phyloP scores from a whole-genome alignment of 148 eudicot genomes.

The Chenopodium berlandieri region DNA sequence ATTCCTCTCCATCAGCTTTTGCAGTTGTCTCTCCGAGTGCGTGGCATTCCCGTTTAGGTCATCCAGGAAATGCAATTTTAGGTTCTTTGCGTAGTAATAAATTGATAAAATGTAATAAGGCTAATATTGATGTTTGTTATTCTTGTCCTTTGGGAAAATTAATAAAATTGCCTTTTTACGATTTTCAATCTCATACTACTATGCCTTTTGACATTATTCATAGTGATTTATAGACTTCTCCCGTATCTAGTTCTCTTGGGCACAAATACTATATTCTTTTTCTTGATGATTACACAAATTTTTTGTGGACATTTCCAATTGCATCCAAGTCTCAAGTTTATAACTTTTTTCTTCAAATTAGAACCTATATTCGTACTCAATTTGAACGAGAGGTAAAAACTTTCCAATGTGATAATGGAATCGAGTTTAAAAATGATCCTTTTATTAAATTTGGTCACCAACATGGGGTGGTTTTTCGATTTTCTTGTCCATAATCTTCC shows the following conservation, averaged over 20 bases:
- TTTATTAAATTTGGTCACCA: neutral
- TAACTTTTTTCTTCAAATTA: neutral
- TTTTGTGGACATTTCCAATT: neutral
- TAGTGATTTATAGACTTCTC: neutral
- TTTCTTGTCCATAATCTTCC: conserved; percentile 15
- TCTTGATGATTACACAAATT: neutral
- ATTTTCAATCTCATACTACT: too few species aligned
- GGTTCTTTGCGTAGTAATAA: too few species aligned
- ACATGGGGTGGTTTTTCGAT: neutral
- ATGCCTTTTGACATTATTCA: too few species aligned
- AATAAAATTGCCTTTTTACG: too few species aligned
- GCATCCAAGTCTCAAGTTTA: neutral
- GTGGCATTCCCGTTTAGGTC: too few species aligned
- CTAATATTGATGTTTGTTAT: too few species aligned
- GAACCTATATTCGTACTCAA: neutral
- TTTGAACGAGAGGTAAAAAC: neutral
- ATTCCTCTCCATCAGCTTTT: too few species aligned
- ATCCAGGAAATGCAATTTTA: too few species aligned
- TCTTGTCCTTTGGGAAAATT: too few species aligned
- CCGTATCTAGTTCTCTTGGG: neutral
- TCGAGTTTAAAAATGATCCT: neutral
- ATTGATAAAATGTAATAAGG: too few species aligned
- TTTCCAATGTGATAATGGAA: neutral
- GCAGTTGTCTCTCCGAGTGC: too few species aligned
- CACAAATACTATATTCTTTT: neutral